phyloP scores from a whole-genome alignment of 78 protist species.

The Neovahlkampfia damariscottae region DNA sequence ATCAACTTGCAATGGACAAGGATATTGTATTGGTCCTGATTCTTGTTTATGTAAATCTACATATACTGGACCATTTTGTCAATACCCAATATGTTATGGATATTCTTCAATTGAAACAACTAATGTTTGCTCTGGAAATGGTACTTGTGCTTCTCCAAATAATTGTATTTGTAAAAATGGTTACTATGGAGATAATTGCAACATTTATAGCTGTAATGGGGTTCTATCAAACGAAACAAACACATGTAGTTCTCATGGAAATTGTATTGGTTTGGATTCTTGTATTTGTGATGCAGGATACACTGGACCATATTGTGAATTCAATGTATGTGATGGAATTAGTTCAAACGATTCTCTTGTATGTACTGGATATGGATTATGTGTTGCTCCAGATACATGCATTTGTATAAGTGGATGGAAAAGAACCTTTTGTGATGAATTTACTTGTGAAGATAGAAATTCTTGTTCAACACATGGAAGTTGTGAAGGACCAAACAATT shows the following conservation, averaged over 20 bases:
- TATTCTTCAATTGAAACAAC: not conserved
- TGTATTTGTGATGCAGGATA: conserved; percentile 10
- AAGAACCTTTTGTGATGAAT: not conserved
- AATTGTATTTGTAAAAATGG: not conserved
- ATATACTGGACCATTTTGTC: not conserved
- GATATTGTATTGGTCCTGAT: not conserved
- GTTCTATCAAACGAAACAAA: not conserved
- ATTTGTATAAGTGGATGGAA: not conserved
- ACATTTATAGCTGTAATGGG: not conserved
- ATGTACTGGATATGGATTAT: not conserved
- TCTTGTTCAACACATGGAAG: not conserved
- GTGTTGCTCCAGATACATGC: not conserved
- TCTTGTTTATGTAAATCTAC: not conserved
- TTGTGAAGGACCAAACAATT: not conserved
- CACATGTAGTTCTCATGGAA: not conserved
- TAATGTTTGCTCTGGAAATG: not conserved
- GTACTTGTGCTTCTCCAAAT: not conserved
- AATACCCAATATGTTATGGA: not conserved
- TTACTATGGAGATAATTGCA: not conserved
- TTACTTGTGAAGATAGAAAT: not conserved
- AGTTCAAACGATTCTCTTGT: not conserved
- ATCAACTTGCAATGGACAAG: not conserved
- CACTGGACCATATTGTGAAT: conserved; percentile 2
- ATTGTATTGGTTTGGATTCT: not conserved
- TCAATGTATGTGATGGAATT: not conserved